Evolutionary conservation across 2,329 filamentous ascomycete species (phyloP), one percentile per base, ranked within the genome.

Genomic region (Hymenoscyphus fraxineus): DNA sequence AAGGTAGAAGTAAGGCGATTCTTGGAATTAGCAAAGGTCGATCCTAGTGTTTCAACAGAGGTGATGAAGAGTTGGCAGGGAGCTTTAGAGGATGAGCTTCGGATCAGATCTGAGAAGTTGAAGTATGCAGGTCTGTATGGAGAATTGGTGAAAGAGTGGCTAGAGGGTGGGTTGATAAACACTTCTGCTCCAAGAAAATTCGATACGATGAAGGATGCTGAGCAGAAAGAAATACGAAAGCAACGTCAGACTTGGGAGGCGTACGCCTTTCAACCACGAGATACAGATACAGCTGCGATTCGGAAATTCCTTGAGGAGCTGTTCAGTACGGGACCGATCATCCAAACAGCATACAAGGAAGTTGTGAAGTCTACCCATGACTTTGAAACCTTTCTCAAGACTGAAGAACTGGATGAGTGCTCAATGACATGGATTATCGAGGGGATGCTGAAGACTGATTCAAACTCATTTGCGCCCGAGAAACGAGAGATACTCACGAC

Each of bases 401-500:
- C 3, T 1, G 41, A 47, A 19, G 9, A 47, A 7, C 6, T 47
- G 41, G 16, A 47, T 19, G 41, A 47, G 4, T n/a, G 16, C 16
- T 47, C 41, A 4, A 47, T 47, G 41, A 47, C 6, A 19, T 47
- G 41, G 41, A 47, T 47, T 19, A n/a, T 47, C n/a, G 41, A 47
- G 41, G 41, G 41, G 5, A 47, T 47, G 41, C 19, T 47, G 16
- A 19, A 1, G 9, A 6, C 9, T 6, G 41, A 47, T n/a, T 9
- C 41, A 2, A 7, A 86, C 66, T 72, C 85, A 3, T 75, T 86
- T 56, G 79, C 78, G 2, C 80, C 82, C 2, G 77, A 83, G 60
- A 85, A 85, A 71, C 75, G 77, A 1, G 73, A 74, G 13, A 78
- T 80, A 7, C 73, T 85, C 19, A 79, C 79, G 44, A 81, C 83